A percentile compares a stretch with the other conserved stretches of the same genome.
Conservation (phyloP, 495 filamentous ascomycete genomes). For the Aspergillus sclerotioniger region DNA sequence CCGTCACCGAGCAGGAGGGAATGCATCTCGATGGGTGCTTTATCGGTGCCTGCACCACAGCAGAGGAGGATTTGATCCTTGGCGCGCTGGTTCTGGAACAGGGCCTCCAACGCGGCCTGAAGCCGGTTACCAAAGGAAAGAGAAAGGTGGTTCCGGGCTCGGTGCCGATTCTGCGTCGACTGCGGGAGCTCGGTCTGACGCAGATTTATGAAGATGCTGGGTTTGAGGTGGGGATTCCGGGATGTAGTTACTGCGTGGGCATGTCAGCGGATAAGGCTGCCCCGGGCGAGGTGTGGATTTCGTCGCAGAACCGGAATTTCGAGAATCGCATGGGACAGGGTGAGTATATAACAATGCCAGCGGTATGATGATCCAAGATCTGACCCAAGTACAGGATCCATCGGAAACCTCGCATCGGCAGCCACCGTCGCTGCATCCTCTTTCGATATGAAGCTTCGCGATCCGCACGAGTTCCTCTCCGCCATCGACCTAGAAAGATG, state of each 20-base stretch:
- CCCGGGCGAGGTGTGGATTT: constrained; percentile 45
- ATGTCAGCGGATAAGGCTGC: constrained; percentile 42
- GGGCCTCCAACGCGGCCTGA: constrained; percentile 31
- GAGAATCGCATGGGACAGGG: constrained; percentile 49
- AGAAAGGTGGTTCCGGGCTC: constrained; percentile 42
- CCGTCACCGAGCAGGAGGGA: constrained; percentile 28
- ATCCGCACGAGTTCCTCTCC: constrained; percentile 29
- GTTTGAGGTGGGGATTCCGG: constrained; percentile 41
- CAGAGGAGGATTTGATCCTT: constrained; percentile 46
- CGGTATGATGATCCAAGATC: no score
- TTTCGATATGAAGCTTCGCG: constrained; percentile 37
- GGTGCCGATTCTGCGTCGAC: constrained; percentile 32
- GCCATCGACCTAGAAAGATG: constrained; percentile 25
- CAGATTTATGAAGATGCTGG: constrained; percentile 41
- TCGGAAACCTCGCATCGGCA: constrained; percentile 41
- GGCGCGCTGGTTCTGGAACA: constrained; percentile 38
- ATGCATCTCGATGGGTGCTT: constrained; percentile 45
- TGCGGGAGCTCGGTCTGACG: constrained; percentile 33
- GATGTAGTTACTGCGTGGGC: constrained; percentile 49
- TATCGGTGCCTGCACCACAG: constrained; percentile 50
- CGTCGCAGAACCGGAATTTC: constrained; percentile 48
- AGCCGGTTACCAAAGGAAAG: constrained; percentile 28
- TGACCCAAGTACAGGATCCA: constrained; percentile 29
- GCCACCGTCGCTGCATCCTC: constrained; percentile 42
- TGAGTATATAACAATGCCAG: constrained; percentile 11